A percentile compares a stretch with the other conserved stretches of the same genome.
Conservation (phyloP, 768 basidiomycete species). For the Xerocomellus chrysenteron region DNA sequence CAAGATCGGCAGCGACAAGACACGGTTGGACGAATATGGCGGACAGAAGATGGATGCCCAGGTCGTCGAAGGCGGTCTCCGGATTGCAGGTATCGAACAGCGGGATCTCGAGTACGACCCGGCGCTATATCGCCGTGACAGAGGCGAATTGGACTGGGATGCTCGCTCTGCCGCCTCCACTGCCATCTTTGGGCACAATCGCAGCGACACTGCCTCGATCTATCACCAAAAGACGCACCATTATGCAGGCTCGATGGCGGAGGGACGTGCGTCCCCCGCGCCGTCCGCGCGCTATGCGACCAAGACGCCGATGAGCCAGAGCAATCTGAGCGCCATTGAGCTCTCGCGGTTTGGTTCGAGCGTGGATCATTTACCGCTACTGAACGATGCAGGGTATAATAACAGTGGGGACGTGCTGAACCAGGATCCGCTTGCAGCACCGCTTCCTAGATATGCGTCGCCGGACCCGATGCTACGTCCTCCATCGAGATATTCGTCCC, state of each 20-base stretch:
- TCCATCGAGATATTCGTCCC: conserved; percentile 32
- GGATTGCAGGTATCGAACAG: conserved; percentile 80
- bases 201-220: conserved; percentile 37
- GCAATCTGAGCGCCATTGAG: conserved; percentile 45
- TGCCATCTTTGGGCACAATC: conserved; percentile 44
- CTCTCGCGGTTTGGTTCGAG: conserved; percentile 53
- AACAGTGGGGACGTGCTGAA: conserved; percentile 4
- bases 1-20: conserved; percentile 59
- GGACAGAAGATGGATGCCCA: conserved; percentile 75
- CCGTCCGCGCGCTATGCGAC: conserved; percentile 54
- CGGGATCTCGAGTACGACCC: conserved; percentile 82
- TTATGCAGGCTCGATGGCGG: conserved; percentile 35
- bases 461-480: conserved; percentile 16
- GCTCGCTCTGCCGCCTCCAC: conserved; percentile 68
- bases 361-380: conserved; percentile 58
- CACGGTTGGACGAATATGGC: conserved; percentile 75
- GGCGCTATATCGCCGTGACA: conserved; percentile 71
- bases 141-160: conserved; percentile 90
- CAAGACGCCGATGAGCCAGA: conserved; percentile 39
- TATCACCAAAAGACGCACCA: conserved; percentile 43
- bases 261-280: conserved; percentile 39
- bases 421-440: conserved; percentile 21
- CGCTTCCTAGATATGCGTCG: conserved; percentile 28
- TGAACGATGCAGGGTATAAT: conserved; percentile 33
- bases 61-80: conserved; percentile 74